A percentile compares a stretch with the other conserved stretches of the same genome.
Conservation (phyloP, 208 protist species). For the Novymonas esmeraldas region DNA sequence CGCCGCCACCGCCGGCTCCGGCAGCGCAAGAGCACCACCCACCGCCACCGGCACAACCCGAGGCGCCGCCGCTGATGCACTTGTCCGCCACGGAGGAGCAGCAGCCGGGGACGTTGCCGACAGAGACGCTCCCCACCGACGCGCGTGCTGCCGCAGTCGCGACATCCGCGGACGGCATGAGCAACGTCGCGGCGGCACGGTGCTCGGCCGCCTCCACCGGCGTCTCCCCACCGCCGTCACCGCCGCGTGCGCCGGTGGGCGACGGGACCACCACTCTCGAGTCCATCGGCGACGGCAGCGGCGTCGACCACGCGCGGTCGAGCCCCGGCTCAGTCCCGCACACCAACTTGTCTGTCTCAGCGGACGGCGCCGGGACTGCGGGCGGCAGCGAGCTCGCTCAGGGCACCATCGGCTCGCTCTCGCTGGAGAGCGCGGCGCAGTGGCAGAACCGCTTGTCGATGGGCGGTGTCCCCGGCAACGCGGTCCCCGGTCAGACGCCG, state of each 20-base stretch:
- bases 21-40: not conserved
- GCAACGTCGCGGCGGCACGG: too few species aligned
- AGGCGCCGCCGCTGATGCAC: not conserved
- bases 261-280: too few species aligned
- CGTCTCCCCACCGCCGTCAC: too few species aligned
- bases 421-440: slow-evolving; percentile 9
- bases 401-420: slow-evolving; percentile 1
- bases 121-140: too few species aligned
- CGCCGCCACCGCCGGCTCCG: too few species aligned
- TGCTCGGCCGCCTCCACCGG: too few species aligned
- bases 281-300: too few species aligned
- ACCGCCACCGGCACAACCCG: not conserved
- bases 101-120: too few species aligned
- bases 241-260: too few species aligned
- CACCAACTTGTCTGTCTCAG: not conserved
- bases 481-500: not conserved
- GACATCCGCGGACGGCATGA: too few species aligned
- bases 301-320: not conserved
- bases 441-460: slow-evolving; percentile 7
- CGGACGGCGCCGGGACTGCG: not conserved
- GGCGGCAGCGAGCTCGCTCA: slow-evolving; percentile 6
- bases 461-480: not conserved
- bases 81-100: slow-evolving; percentile 1
- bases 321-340: not conserved
- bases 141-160: too few species aligned